phyloP scores from a whole-genome alignment of 2,329 filamentous ascomycete species.

The Didymella sp. region DNA sequence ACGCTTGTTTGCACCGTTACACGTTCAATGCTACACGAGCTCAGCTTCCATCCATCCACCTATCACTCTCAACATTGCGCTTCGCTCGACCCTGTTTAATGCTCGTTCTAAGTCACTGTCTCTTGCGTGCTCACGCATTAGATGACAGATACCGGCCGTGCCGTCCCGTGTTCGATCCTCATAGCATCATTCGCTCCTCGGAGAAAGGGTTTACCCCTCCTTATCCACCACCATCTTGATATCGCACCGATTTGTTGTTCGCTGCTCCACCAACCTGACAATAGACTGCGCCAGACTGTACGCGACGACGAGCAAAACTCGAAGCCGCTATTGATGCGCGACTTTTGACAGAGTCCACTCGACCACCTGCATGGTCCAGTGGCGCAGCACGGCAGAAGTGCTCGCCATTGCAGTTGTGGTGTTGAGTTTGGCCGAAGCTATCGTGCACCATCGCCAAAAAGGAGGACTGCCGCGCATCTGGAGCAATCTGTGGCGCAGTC shows the following conservation, averaged over 20 bases:
- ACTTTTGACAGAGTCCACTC: background rate
- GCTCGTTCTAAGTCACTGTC: background rate
- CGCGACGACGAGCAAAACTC: conserved; percentile 1
- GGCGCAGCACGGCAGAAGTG: conserved; percentile 9
- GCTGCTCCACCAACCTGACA: background rate
- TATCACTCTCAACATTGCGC: background rate
- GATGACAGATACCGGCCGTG: conserved; percentile 5
- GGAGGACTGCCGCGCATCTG: conserved; percentile 8
- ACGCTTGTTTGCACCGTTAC: conserved; percentile 11
- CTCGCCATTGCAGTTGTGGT: conserved; percentile 5
- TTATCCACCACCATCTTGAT: background rate
- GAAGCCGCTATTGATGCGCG: background rate
- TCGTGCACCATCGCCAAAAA: conserved; percentile 5
- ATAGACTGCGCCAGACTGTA: background rate
- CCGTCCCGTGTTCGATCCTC: conserved; percentile 13
- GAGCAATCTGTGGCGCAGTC: conserved; percentile 20
- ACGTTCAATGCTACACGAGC: background rate
- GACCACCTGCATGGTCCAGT: background rate
- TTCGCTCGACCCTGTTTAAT: background rate
- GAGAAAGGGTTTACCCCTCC: conserved; percentile 14
- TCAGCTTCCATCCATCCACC: background rate
- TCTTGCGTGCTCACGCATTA: conserved; percentile 7
- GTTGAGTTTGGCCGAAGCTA: conserved; percentile 14
- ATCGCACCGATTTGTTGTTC: conserved; percentile 11
- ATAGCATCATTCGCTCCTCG: conserved; percentile 13